Conservation (phyloP, 208 protist species). For the Crithidia bombi region DNA sequence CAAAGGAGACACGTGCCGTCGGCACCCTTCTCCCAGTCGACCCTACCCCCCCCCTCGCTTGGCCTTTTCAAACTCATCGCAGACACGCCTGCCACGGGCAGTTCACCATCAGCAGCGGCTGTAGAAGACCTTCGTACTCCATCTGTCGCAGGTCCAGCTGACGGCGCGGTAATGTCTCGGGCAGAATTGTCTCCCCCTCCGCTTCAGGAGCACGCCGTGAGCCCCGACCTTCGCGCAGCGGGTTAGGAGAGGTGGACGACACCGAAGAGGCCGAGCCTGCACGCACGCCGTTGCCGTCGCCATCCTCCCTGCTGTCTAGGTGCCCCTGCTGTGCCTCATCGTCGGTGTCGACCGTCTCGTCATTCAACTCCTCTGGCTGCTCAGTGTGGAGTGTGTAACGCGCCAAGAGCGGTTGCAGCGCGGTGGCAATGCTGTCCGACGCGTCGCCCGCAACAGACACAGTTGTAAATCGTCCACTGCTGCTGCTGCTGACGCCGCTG, state of each 20-base stretch:
- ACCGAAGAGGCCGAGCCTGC: slow-evolving; percentile 1
- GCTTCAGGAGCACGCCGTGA: not conserved
- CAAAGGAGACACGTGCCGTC: too few relatives aligned
- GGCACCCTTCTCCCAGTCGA: not conserved
- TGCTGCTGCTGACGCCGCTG: not conserved
- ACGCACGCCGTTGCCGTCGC: not conserved
- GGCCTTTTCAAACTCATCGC: not conserved
- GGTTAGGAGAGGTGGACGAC: slow-evolving; percentile 2
- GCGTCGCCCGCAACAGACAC: slow-evolving; percentile 15
- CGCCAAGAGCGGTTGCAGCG: slow-evolving; percentile 45
- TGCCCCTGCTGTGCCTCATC: not conserved
- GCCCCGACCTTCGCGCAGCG: not conserved
- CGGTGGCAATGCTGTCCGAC: slow-evolving; percentile 31
- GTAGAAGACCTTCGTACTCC: slow-evolving; percentile 63
- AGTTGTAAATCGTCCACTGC: slow-evolving; percentile 6
- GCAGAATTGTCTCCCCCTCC: not conserved
- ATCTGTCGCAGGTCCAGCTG: slow-evolving; percentile 63
- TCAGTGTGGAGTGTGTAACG: slow-evolving; percentile 47
- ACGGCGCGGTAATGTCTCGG: not conserved
- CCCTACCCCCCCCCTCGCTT: not conserved
- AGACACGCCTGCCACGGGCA: slow-evolving; percentile 65
- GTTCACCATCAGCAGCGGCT: slow-evolving; percentile 55
- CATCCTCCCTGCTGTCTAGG: not conserved
- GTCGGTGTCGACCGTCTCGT: too few relatives aligned
- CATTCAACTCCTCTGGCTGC: not conserved